Percentiles rank a stretch among this genome's conserved stretches.
phyloP scores from a whole-genome alignment of 495 filamentous ascomycete species.

The Chaetomium tenue region DNA sequence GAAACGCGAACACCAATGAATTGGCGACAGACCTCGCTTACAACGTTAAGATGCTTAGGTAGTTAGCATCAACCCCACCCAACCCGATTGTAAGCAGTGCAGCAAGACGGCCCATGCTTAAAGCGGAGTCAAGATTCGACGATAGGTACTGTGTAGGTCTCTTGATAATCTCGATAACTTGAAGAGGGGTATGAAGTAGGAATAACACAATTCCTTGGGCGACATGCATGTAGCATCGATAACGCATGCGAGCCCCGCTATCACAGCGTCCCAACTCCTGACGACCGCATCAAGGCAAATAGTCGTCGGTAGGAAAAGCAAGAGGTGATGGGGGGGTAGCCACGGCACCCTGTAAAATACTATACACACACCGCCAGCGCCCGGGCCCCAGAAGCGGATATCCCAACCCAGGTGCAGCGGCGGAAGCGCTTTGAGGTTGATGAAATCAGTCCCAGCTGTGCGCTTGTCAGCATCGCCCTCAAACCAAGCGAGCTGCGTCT shows the following conservation, averaged over 20 bases:
- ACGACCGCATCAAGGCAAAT: not conserved
- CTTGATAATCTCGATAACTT: no score
- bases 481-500: not conserved
- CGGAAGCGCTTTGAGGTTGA: not conserved
- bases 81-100: not conserved
- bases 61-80: not conserved
- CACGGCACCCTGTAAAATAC: not conserved
- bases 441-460: conserved; percentile 29
- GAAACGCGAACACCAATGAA: not conserved
- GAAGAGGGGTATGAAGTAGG: not conserved
- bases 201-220: not conserved
- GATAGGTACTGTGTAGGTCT: no score
- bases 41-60: not conserved
- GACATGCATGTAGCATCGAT: not conserved
- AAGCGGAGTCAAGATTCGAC: not conserved
- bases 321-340: not conserved
- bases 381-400: not conserved
- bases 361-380: conserved; percentile 10
- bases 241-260: not conserved
- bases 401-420: not conserved
- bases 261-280: conserved; percentile 11
- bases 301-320: not conserved
- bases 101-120: not conserved
- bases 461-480: conserved; percentile 3
- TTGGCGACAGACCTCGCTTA: not conserved